phyloP scores from a whole-genome alignment of 768 basidiomycete genomes.

The Mycena crocata region DNA sequence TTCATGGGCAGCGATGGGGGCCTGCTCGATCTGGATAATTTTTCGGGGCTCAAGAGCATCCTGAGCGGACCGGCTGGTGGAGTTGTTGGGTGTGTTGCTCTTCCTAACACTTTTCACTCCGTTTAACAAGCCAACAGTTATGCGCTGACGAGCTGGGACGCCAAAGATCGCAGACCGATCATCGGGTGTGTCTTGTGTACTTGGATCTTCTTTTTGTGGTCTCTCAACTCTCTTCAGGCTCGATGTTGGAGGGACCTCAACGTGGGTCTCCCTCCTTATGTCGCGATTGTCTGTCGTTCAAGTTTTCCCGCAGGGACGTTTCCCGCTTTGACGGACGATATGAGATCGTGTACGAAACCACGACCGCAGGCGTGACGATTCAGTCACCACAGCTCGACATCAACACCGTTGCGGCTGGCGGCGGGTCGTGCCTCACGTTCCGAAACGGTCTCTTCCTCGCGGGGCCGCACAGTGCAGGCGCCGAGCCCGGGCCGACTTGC shows the following conservation, averaged over 20 bases:
- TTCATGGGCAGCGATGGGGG: conserved; percentile 98
- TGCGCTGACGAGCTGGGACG: conserved; percentile 92
- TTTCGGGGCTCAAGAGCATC: conserved; percentile 94
- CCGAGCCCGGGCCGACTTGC: conserved; percentile 93
- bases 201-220: conserved; percentile 7
- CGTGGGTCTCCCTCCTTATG: conserved; percentile 40
- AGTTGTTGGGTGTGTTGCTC: conserved; percentile 73
- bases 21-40: conserved; percentile 81
- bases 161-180: conserved; percentile 73
- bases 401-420: conserved; percentile 96
- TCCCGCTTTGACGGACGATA: conserved; percentile 92
- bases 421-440: conserved; percentile 90
- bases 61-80: conserved; percentile 95
- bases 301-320: conserved; percentile 64
- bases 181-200: conserved; percentile 72
- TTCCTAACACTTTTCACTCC: background rate
- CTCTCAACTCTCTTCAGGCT: conserved; percentile 57
- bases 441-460: conserved; percentile 91
- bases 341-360: conserved; percentile 95
- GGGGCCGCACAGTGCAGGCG: conserved; percentile 94
- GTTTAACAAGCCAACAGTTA: conserved; percentile 49
- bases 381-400: conserved; percentile 95
- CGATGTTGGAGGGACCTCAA: conserved; percentile 96
- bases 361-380: conserved; percentile 93
- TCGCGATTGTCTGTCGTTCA: background rate